Conservation (phyloP, 176 grass and related monocot species). For the Elymus sibiricus region DNA sequence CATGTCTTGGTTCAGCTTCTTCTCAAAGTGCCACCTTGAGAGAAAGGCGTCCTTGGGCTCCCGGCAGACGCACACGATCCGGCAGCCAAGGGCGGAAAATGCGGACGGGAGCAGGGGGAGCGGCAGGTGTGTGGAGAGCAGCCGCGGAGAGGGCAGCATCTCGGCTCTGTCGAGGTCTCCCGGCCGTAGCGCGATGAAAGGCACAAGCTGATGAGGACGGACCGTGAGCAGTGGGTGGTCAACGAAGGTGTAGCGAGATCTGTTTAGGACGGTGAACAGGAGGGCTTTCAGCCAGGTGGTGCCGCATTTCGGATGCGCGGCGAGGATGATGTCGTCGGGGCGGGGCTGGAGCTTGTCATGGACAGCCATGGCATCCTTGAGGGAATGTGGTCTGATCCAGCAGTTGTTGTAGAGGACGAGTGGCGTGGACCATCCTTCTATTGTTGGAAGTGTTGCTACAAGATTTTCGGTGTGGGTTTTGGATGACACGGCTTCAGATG, state of each 20-base stretch:
- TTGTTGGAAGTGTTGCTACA: neutral
- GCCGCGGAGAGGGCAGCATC: neutral
- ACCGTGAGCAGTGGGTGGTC: neutral
- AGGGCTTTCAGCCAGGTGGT: conserved; percentile 38
- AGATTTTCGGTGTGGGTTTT: neutral
- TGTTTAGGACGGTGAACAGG: neutral
- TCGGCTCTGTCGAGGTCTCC: neutral
- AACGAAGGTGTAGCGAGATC: neutral
- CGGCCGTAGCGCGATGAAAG: neutral
- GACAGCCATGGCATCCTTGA: neutral
- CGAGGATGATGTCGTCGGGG: conserved; percentile 1
- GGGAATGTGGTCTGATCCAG: neutral
- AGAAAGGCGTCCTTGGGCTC: neutral
- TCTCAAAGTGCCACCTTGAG: neutral
- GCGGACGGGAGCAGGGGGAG: no score
- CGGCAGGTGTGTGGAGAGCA: no score
- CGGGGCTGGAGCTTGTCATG: neutral
- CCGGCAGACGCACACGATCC: neutral
- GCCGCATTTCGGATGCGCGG: neutral
- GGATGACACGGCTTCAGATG: neutral
- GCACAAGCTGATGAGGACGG: neutral
- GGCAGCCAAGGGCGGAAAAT: neutral
- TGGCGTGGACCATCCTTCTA: neutral
- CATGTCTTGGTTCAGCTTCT: neutral
- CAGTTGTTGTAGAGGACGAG: neutral